Percentiles rank a stretch among this genome's conserved stretches.
Evolutionary conservation across 768 basidiomycete species (phyloP).

Genomic region (Pleurotus djamor): DNA sequence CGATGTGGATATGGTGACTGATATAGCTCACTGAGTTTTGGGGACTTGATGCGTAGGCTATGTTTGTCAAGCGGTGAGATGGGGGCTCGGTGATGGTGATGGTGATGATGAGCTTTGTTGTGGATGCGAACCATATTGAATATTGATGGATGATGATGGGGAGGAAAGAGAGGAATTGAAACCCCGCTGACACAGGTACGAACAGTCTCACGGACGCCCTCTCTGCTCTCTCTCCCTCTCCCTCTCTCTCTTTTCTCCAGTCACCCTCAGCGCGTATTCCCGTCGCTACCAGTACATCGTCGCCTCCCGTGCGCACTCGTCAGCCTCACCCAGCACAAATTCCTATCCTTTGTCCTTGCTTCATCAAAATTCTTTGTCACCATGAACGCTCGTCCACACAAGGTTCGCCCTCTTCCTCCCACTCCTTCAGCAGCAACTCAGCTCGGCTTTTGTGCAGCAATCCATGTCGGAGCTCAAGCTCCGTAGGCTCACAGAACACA

Average conservation of each 20-base stretch:
- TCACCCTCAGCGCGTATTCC: not conserved
- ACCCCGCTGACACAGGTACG: constrained; percentile 2
- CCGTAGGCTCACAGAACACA: constrained; percentile 90
- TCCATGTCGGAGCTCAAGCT: constrained; percentile 99
- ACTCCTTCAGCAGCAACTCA: not conserved
- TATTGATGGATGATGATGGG: not conserved
- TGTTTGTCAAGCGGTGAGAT: not conserved
- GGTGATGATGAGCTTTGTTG: not conserved
- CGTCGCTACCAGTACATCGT: not conserved
- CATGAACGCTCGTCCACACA: constrained; percentile 79
- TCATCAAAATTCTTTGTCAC: constrained; percentile 14
- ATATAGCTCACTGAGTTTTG: not conserved
- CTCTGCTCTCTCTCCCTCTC: constrained; percentile 6
- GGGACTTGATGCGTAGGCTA: constrained; percentile 3
- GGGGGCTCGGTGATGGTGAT: not conserved
- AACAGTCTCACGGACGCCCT: constrained; percentile 1
- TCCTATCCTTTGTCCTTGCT: constrained; percentile 13
- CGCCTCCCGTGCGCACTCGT: not conserved
- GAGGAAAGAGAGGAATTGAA: constrained; percentile 2
- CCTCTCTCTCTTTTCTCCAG: not conserved
- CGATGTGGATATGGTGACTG: too few relatives aligned
- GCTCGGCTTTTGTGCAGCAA: constrained; percentile 43
- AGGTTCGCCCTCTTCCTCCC: constrained; percentile 34
- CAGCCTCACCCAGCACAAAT: not conserved
- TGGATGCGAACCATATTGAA: too few relatives aligned